Conservation (phyloP, 2,329 filamentous ascomycete species). For the Westerdykella sp. region DNA sequence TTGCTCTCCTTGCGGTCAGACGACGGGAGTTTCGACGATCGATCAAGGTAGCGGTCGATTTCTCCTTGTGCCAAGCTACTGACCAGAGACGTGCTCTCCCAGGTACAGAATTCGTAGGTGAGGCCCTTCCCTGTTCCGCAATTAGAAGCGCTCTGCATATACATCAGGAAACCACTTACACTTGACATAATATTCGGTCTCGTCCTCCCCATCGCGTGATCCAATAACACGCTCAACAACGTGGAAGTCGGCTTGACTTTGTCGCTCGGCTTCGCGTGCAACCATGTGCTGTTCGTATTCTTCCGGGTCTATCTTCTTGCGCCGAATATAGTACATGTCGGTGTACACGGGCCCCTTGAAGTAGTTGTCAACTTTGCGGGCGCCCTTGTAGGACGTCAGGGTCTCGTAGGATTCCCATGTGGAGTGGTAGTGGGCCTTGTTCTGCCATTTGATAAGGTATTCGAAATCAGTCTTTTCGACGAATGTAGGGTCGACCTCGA, state of each 20-base stretch:
- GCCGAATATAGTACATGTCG: slow-evolving; percentile 61
- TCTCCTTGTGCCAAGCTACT: slow-evolving; percentile 75
- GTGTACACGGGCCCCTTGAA: slow-evolving; percentile 74
- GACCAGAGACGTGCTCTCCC: slow-evolving; percentile 74
- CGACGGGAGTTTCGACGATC: slow-evolving; percentile 70
- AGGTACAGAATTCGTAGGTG: slow-evolving; percentile 89
- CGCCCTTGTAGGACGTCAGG: slow-evolving; percentile 71
- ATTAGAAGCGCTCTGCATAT: not conserved
- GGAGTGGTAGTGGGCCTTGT: slow-evolving; percentile 88
- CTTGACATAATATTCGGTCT: slow-evolving; percentile 87
- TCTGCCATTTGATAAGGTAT: slow-evolving; percentile 90
- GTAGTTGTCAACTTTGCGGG: slow-evolving; percentile 91
- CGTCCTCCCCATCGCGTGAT: slow-evolving; percentile 69
- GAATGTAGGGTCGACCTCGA: slow-evolving; percentile 30
- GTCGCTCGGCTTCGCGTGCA: slow-evolving; percentile 85
- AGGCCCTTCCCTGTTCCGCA: slow-evolving; percentile 63
- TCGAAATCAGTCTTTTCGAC: slow-evolving; percentile 71
- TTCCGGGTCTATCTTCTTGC: slow-evolving; percentile 61
- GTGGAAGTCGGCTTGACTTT: slow-evolving; percentile 82
- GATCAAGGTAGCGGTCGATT: slow-evolving; percentile 86
- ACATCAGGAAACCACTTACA: slow-evolving; percentile 46
- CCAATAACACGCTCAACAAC: slow-evolving; percentile 91
- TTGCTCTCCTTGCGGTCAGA: slow-evolving; percentile 76
- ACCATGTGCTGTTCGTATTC: slow-evolving; percentile 90
- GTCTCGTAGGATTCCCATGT: slow-evolving; percentile 83